Evolutionary conservation across 2,329 filamentous ascomycete genomes (phyloP).

Genomic region (Diaporthe nobilis): DNA sequence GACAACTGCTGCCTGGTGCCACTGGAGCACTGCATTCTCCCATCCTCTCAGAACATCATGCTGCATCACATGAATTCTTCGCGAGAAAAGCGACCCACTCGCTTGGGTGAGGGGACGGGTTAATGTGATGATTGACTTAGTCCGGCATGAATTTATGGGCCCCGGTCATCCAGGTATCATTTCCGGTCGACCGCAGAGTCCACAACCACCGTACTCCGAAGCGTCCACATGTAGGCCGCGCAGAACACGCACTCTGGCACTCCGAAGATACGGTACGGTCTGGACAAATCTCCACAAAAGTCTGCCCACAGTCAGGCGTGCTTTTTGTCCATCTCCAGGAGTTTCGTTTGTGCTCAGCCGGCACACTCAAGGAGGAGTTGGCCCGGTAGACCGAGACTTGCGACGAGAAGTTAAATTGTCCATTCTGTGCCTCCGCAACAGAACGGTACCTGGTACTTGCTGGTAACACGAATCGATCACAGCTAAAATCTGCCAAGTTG

Average conservation of each 20-base stretch:
- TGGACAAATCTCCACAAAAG: neutral
- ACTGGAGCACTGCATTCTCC: constrained; percentile 13
- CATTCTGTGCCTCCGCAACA: neutral
- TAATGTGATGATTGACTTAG: constrained; percentile 14
- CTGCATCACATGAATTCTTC: constrained; percentile 18
- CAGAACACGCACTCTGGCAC: neutral
- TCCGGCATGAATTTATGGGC: constrained; percentile 27
- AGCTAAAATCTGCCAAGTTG: constrained; percentile 11
- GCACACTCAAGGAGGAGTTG: neutral
- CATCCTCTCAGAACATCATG: neutral
- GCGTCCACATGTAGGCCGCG: neutral
- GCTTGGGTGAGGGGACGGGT: neutral
- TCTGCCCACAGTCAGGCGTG: neutral
- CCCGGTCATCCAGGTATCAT: constrained; percentile 13
- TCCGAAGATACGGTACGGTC: neutral
- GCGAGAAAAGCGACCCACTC: neutral
- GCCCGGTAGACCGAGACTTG: neutral
- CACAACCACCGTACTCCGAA: neutral
- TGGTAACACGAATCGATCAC: constrained; percentile 18
- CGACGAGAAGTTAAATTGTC: neutral
- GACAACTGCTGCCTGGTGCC: constrained; percentile 16
- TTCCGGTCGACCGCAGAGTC: constrained; percentile 4
- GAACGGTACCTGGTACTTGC: constrained; percentile 10
- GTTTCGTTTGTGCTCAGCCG: neutral
- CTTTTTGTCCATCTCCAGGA: neutral